Conservation (phyloP, 371 early-diverging fungal genomes). For the Batkoa obscura region DNA sequence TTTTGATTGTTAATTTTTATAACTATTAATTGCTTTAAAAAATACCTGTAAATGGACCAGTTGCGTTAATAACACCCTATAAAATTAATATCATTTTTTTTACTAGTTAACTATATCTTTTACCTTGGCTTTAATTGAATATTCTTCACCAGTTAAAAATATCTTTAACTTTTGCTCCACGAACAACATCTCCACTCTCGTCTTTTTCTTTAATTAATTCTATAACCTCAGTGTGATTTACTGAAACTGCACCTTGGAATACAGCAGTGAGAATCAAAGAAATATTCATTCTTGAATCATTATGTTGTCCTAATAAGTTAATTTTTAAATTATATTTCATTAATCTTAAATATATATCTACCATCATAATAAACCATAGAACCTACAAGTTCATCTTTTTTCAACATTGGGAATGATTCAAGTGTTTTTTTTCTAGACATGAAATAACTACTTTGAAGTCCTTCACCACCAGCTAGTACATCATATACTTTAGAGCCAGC, state of each 20-base stretch:
- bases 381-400: constrained; percentile 75
- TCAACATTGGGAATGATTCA: constrained; percentile 90
- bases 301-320: constrained; percentile 57
- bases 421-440: constrained; percentile 68
- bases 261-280: constrained; percentile 89
- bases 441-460: constrained; percentile 75
- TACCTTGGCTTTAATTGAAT: constrained; percentile 69
- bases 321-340: neutral
- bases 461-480: constrained; percentile 75
- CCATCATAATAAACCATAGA: constrained; percentile 97
- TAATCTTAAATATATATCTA: neutral
- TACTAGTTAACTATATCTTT: neutral
- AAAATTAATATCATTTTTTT: neutral
- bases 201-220: constrained; percentile 57
- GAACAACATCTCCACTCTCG: constrained; percentile 20
- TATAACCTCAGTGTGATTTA: constrained; percentile 89
- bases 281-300: constrained; percentile 97
- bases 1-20: neutral
- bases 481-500: constrained; percentile 93
- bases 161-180: constrained; percentile 75
- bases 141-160: constrained; percentile 73
- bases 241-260: constrained; percentile 81
- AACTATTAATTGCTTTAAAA: neutral
- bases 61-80: constrained; percentile 86
- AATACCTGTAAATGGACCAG: constrained; percentile 40